Percentiles rank a stretch among this genome's conserved stretches.
Conservation (phyloP, 768 basidiomycete species). For the Tricholoma sp. region DNA sequence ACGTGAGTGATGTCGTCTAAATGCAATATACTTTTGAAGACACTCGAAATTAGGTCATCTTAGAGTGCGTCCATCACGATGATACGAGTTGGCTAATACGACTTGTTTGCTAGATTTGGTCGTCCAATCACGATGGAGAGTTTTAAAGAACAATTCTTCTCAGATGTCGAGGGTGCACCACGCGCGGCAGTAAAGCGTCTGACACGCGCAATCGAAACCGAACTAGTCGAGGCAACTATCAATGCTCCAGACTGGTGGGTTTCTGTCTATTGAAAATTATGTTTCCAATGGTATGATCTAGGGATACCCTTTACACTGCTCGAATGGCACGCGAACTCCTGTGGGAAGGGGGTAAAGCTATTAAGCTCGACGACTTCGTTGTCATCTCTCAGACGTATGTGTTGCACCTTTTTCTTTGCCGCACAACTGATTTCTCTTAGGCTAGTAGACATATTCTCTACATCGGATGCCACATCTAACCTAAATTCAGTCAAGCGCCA, state of each 20-base stretch:
- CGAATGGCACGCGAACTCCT: constrained; percentile 90
- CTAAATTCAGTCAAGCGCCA: constrained; percentile 57
- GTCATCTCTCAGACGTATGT: constrained; percentile 83
- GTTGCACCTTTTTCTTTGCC: constrained; percentile 6
- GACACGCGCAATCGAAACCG: constrained; percentile 66
- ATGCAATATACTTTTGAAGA: constrained; percentile 12
- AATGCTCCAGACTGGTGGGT: constrained; percentile 93
- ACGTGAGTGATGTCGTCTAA: constrained; percentile 48
- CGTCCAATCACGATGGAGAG: constrained; percentile 69
- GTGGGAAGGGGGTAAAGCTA: constrained; percentile 78
- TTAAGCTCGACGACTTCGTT: constrained; percentile 80
- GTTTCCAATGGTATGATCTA: constrained; percentile 24
- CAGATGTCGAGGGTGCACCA: constrained; percentile 56
- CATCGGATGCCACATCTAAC: constrained; percentile 54
- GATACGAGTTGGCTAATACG: background rate
- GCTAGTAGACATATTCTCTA: constrained; percentile 84
- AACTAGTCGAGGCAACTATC: constrained; percentile 71
- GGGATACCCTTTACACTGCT: constrained; percentile 87
- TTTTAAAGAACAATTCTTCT: constrained; percentile 76
- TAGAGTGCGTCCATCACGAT: constrained; percentile 48
- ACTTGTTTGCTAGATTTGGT: constrained; percentile 59
- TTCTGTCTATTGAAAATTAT: background rate
- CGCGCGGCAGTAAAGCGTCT: constrained; percentile 84
- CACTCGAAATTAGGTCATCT: background rate
- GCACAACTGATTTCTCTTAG: constrained; percentile 32